Evolutionary conservation across 1,139 yeast genomes (phyloP).

Genomic region (Saccharomyces hybrid): DNA sequence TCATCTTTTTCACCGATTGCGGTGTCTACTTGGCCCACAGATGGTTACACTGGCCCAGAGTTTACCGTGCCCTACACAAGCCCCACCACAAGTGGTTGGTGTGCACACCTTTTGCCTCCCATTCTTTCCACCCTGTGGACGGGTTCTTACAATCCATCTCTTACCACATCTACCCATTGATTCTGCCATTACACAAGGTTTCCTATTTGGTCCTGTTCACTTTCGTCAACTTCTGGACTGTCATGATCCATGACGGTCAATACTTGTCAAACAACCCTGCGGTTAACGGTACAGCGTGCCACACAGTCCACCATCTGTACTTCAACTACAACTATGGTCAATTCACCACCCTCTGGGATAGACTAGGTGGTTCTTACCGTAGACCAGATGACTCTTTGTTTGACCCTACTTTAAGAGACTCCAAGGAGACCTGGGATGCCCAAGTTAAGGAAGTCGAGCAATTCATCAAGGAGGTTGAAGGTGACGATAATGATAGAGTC

Average conservation of each 20-base stretch:
- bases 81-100: constrained; percentile 99
- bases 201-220: constrained; percentile 75
- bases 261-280: constrained; percentile 88
- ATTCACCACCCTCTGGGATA: constrained; percentile 95
- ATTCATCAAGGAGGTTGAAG: constrained; percentile 75
- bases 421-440: constrained; percentile 57
- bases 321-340: constrained; percentile 97
- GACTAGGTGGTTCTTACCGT: constrained; percentile 89
- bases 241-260: constrained; percentile 96
- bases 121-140: constrained; percentile 97
- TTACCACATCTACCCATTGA: constrained; percentile 81
- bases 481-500: constrained; percentile 49
- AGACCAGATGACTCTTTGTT: constrained; percentile 83
- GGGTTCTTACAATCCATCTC: constrained; percentile 91
- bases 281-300: constrained; percentile 96
- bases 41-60: constrained; percentile 82
- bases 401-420: constrained; percentile 53
- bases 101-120: constrained; percentile 96
- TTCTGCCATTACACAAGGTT: constrained; percentile 87
- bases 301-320: constrained; percentile 90
- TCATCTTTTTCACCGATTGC: constrained; percentile 87
- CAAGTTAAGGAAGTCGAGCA: constrained; percentile 74
- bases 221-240: constrained; percentile 95
- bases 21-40: constrained; percentile 88
- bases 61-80: constrained; percentile 82